Evolutionary conservation across 352 stramenopile genomes (phyloP), one percentile per base, ranked within the genome.

Genomic region (Globisporangium perplexum): DNA sequence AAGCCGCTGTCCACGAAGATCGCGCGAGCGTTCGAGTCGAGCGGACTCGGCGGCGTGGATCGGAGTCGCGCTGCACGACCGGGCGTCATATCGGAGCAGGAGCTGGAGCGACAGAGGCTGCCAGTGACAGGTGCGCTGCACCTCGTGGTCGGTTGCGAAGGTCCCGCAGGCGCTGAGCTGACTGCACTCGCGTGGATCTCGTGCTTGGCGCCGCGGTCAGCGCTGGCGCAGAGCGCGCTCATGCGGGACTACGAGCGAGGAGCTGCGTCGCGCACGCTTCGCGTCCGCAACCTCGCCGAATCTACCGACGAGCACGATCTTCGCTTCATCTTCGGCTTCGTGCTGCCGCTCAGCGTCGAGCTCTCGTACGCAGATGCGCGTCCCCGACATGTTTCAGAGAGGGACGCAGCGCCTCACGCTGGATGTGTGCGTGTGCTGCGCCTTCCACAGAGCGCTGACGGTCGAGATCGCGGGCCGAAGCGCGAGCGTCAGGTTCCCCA

Each of bases 81-180:
- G 18, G 80, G 77, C 23, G 74, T 90, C 7, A 88, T 90, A 31
- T 84, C 80, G 3, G 55, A 72, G 28, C 65, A 50, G 7, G 83
- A 90, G 49, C 57, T 90, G n/a, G 60, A 71, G 22, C 70, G 62
- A 1, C 69, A 69, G n/a, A 66, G 68, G 5, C 47, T 80, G 6
- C 5, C 60, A 36, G 31, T 41, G 14, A 41, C 64, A 71, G 71
- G 78, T 84, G 67, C 12, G 48, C 33, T 17, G 11, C 33, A 1
- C 12, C 4, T 6, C 14, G 33, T n/a, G 18, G 4, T 18, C 33
- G n/a, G n/a, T 39, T 39, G 11, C 12, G 14, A 18, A 12, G 14
- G 33, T 18, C 11, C 18, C 6, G 33, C 12, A 18, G 8, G 18
- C 20, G 1, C 15, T 20, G 3, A 39, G 10, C 10, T 52, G 33